Evolutionary conservation across 495 filamentous ascomycete species (phyloP).

Genomic region (Aspergillus wentii): DNA sequence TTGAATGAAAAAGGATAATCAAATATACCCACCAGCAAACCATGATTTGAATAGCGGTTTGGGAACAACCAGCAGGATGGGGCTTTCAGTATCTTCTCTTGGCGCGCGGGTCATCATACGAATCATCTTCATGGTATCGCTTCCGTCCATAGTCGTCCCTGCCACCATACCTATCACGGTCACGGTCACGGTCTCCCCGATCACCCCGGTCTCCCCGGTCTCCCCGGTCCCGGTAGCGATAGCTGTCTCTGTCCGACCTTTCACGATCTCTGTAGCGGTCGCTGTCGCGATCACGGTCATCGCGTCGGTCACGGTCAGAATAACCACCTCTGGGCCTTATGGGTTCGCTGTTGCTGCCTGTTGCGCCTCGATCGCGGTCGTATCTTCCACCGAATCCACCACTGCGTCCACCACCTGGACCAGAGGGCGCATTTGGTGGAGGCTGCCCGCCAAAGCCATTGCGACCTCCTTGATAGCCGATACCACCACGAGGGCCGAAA

Average conservation of each 20-base stretch:
- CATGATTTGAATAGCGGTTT: conserved; percentile 18
- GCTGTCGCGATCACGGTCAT: conserved; percentile 55
- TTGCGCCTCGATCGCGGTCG: conserved; percentile 45
- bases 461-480: conserved; percentile 57
- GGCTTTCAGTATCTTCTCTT: conserved; percentile 72
- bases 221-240: conserved; percentile 50
- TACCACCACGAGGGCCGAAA: conserved; percentile 51
- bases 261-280: conserved; percentile 52
- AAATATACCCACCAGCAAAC: conserved; percentile 50
- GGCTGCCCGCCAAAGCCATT: conserved; percentile 58
- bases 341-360: conserved; percentile 52
- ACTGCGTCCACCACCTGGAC: conserved; percentile 63
- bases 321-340: conserved; percentile 44
- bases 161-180: conserved; percentile 51
- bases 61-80: conserved; percentile 10
- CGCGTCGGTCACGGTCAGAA: conserved; percentile 50
- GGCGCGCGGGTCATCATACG: conserved; percentile 74
- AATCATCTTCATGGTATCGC: conserved; percentile 51
- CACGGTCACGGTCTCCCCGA: conserved; percentile 49
- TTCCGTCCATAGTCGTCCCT: conserved; percentile 57
- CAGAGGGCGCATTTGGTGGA: conserved; percentile 74
- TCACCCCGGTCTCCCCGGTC: no score
- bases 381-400: conserved; percentile 47
- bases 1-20: conserved; percentile 35
- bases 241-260: conserved; percentile 38